A percentile compares a stretch with the other conserved stretches of the same genome.
Conservation (phyloP, 768 basidiomycete species). For the Kwoniella mangroviensis region DNA sequence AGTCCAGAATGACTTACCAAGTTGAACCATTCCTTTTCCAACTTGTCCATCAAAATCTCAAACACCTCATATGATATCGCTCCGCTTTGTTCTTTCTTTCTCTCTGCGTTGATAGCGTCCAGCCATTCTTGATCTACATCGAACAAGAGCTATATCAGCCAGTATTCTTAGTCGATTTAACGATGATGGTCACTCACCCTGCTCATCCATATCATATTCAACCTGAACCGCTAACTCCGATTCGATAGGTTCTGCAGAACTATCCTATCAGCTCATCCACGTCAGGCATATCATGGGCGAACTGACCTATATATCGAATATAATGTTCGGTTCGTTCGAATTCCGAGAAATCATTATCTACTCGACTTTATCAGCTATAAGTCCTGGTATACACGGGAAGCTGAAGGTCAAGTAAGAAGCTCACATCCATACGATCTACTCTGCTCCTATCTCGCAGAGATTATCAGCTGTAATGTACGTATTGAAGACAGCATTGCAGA, state of each 20-base stretch:
- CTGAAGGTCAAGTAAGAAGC: slow-evolving; percentile 9
- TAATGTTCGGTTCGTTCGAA: slow-evolving; percentile 82
- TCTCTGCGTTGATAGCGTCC: slow-evolving; percentile 77
- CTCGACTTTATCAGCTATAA: slow-evolving; percentile 5
- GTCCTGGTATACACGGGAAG: not conserved
- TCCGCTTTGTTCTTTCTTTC: slow-evolving; percentile 72
- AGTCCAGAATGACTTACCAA: slow-evolving; percentile 63
- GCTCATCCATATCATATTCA: slow-evolving; percentile 99
- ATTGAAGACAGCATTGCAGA: not conserved
- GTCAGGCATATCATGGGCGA: not conserved
- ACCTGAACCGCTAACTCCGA: slow-evolving; percentile 88
- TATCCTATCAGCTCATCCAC: not conserved
- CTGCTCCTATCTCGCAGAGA: slow-evolving; percentile 34
- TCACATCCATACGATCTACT: slow-evolving; percentile 50
- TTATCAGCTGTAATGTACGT: slow-evolving; percentile 1
- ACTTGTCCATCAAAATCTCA: slow-evolving; percentile 93
- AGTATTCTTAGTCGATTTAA: not conserved
- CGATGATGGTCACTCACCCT: slow-evolving; percentile 68
- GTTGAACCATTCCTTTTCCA: slow-evolving; percentile 99
- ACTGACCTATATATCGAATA: slow-evolving; percentile 84
- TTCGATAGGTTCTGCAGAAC: slow-evolving; percentile 77
- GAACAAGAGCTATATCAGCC: not conserved
- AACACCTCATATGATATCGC: slow-evolving; percentile 81
- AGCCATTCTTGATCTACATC: slow-evolving; percentile 89
- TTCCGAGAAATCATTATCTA: slow-evolving; percentile 59